Conservation (phyloP, 139 green algal genomes). For the Asterochloris sp. region DNA sequence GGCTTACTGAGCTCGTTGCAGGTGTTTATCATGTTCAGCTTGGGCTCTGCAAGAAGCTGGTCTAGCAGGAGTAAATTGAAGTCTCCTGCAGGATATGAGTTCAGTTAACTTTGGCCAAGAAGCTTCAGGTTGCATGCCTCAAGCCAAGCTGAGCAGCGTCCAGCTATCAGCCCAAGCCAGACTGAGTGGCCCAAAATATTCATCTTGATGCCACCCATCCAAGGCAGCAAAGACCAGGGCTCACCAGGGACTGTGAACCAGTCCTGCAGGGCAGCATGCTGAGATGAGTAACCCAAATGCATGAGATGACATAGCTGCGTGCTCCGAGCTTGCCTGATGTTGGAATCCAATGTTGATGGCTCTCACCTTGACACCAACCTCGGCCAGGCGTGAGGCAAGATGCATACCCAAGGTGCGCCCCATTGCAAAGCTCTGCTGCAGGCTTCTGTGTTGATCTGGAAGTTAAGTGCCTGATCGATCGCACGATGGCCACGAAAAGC, state of each 20-base stretch:
- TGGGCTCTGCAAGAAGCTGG: conserved; percentile 48
- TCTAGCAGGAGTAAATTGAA: conserved; percentile 66
- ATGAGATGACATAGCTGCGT: background rate
- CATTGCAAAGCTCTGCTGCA: background rate
- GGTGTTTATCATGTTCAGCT: conserved; percentile 45
- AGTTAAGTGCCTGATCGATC: too few species aligned
- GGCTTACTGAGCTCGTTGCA: conserved; percentile 86
- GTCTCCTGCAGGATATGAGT: conserved; percentile 31
- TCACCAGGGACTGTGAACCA: background rate
- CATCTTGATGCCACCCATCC: background rate
- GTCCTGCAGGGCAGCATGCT: background rate
- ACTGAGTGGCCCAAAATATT: background rate
- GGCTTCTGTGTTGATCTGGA: too few species aligned
- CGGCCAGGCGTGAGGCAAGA: conserved; percentile 46
- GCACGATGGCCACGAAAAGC: too few species aligned
- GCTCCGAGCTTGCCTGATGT: background rate
- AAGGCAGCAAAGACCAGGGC: background rate
- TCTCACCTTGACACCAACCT: conserved; percentile 39
- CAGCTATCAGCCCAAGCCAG: background rate
- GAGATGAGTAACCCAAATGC: background rate
- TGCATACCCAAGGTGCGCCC: conserved; percentile 35
- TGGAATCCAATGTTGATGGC: conserved; percentile 27
- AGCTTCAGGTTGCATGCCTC: too few species aligned
- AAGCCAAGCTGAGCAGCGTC: background rate
- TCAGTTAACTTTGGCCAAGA: background rate